phyloP scores from a whole-genome alignment of 139 green algal species.

The Coccomyxa sp. region DNA sequence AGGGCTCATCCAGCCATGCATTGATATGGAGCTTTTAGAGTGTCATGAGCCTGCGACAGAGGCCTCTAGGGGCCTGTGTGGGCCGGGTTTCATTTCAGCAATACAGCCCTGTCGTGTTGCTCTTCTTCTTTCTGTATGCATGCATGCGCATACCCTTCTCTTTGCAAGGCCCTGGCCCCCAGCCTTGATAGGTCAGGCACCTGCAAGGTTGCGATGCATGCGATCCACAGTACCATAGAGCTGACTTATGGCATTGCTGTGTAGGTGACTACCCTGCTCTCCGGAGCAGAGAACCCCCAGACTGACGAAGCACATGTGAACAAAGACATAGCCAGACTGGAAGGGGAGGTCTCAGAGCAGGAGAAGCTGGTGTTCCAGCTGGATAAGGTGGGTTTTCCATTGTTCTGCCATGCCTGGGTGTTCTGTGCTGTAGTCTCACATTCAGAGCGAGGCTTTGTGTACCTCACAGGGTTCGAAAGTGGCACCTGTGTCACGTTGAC shows the following conservation, averaged over 20 bases:
- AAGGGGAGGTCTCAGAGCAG: not conserved
- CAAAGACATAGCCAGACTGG: slow-evolving; percentile 14
- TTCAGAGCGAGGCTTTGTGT: no score
- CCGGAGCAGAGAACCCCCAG: slow-evolving; percentile 18
- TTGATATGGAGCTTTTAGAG: no score
- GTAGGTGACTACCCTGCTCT: slow-evolving; percentile 74
- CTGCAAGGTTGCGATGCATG: no score
- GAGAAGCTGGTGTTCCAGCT: not conserved
- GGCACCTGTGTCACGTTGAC: no score
- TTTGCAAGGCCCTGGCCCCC: no score
- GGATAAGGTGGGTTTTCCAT: not conserved
- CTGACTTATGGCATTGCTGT: not conserved
- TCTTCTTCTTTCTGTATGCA: no score
- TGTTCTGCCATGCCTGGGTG: no score
- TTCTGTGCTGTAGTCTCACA: no score
- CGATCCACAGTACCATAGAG: not conserved
- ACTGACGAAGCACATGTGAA: slow-evolving; percentile 7
- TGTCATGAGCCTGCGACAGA: not conserved
- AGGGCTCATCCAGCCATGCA: no score
- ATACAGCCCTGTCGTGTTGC: not conserved
- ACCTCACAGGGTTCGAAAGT: no score
- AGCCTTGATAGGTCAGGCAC: no score
- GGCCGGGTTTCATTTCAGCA: not conserved
- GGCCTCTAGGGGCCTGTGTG: not conserved
- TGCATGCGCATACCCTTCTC: no score